Conservation (phyloP, 352 stramenopile species). For the Globisporangium polare region DNA sequence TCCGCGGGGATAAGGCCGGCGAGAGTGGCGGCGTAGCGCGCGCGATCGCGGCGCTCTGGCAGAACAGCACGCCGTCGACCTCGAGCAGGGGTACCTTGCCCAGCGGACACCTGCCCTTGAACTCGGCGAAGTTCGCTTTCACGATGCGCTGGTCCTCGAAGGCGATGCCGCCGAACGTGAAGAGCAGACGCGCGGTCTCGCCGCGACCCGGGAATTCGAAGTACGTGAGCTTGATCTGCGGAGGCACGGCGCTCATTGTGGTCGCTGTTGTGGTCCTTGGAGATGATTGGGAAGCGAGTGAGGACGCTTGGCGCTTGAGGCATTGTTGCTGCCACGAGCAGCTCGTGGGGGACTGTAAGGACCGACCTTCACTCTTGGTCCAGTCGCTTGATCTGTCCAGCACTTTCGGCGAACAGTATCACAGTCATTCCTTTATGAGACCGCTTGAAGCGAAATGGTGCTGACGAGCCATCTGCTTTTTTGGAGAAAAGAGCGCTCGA, state of each 20-base stretch:
- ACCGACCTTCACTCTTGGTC: no score
- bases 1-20: no score
- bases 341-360: no score
- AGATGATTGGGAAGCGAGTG: background rate
- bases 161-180: constrained; percentile 29
- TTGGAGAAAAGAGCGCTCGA: no score
- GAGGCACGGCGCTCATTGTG: background rate
- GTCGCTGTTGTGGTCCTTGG: constrained; percentile 18
- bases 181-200: constrained; percentile 42
- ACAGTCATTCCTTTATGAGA: no score
- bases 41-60: constrained; percentile 36
- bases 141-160: constrained; percentile 35
- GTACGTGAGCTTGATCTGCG: constrained; percentile 51
- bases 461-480: no score
- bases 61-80: constrained; percentile 26
- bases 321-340: no score
- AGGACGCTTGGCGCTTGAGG: no score
- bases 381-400: no score
- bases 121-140: constrained; percentile 21
- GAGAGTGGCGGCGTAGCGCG: constrained; percentile 40
- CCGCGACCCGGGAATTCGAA: constrained; percentile 41
- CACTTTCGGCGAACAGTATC: no score
- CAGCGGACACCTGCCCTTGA: constrained; percentile 35
- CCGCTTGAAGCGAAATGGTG: no score
- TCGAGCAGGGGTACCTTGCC: constrained; percentile 34